Evolutionary conservation across 805 yeast species (phyloP).

Genomic region (Kregervanrija delftensis): DNA sequence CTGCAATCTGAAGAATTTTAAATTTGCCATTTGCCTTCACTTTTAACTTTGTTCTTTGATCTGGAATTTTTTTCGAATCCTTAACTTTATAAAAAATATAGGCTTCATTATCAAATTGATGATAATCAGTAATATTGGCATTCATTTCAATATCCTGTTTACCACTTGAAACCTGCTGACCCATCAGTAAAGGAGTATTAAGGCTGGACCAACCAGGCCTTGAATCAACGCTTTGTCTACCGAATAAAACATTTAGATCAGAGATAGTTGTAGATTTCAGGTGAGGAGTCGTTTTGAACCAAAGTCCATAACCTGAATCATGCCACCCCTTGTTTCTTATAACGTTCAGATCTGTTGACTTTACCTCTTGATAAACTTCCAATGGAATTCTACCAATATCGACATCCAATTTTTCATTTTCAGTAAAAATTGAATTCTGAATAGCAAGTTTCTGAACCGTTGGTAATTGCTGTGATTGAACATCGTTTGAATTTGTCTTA

Average conservation of each 20-base stretch:
- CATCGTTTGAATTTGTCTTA: too few relatives aligned
- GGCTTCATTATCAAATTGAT: slow-evolving; percentile 11
- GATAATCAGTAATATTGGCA: slow-evolving; percentile 4
- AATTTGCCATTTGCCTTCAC: slow-evolving; percentile 42
- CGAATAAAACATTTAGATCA: slow-evolving; percentile 65
- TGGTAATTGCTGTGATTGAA: too few relatives aligned
- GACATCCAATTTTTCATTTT: too few relatives aligned
- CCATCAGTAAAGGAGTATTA: slow-evolving; percentile 12
- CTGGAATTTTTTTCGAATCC: slow-evolving; percentile 13
- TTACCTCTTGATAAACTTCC: too few relatives aligned
- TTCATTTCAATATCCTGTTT: slow-evolving; percentile 3
- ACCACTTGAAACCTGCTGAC: slow-evolving; percentile 4
- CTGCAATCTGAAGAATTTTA: slow-evolving; percentile 85
- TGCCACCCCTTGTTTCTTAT: slow-evolving; percentile 4
- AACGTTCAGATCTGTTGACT: too few relatives aligned
- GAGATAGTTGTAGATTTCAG: slow-evolving; percentile 34
- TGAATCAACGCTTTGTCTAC: slow-evolving; percentile 69
- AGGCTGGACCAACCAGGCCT: slow-evolving; percentile 58
- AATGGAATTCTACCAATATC: too few relatives aligned
- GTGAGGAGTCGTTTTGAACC: slow-evolving; percentile 49
- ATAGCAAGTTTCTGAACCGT: too few relatives aligned
- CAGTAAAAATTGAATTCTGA: too few relatives aligned
- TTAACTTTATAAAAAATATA: slow-evolving; percentile 9
- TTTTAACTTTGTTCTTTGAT: slow-evolving; percentile 24
- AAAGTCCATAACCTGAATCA: slow-evolving; percentile 37